Conservation (phyloP, 345 rosid species). For the Jatropha curcas region DNA sequence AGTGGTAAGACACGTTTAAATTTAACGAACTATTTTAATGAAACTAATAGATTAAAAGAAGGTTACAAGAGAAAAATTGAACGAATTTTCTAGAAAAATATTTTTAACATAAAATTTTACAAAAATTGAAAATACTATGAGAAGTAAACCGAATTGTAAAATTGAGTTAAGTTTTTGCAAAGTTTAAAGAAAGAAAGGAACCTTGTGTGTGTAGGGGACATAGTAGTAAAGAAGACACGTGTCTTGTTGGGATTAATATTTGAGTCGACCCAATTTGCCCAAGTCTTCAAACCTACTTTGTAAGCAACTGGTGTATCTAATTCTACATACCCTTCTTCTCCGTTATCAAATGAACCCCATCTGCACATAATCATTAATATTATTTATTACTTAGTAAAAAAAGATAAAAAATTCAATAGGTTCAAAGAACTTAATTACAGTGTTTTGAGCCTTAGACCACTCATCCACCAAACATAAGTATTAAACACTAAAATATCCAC, state of each 20-base stretch:
- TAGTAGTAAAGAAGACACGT: constrained; percentile 46
- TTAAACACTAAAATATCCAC: constrained; percentile 32
- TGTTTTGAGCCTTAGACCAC: constrained; percentile 26
- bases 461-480: constrained; percentile 40
- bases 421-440: constrained; percentile 16
- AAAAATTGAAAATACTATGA: no score
- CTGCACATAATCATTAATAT: constrained; percentile 18
- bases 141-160: no score
- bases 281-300: constrained; percentile 38
- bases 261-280: constrained; percentile 52
- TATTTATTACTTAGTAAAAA: not conserved
- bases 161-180: no score
- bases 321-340: constrained; percentile 36
- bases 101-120: no score
- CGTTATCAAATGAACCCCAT: constrained; percentile 44
- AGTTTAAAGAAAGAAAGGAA: constrained; percentile 9
- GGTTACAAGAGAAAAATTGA: no score
- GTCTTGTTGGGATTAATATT: constrained; percentile 39
- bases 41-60: no score
- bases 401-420: not conserved
- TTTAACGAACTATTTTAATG: no score
- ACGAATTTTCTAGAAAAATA: no score
- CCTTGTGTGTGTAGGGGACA: constrained; percentile 47
- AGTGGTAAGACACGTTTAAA: no score
- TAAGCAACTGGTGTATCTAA: constrained; percentile 41